Evolutionary conservation across 2,329 filamentous ascomycete species (phyloP).

Genomic region (Ceratocystis cubensis): DNA sequence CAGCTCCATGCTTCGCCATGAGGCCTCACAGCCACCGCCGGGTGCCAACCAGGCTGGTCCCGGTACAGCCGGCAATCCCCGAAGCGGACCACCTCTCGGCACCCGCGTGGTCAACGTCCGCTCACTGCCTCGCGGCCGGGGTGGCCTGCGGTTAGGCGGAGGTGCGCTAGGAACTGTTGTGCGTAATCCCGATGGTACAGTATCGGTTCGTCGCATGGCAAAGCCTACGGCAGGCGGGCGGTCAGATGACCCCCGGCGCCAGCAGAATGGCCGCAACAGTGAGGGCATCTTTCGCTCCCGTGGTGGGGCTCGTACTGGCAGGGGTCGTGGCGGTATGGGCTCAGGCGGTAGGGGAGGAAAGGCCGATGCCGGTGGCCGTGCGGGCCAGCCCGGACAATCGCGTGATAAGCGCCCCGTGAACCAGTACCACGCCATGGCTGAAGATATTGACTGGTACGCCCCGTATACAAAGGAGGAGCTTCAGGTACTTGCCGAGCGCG

Average conservation of each 20-base stretch:
- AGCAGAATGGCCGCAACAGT: conserved; percentile 12
- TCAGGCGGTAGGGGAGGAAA: not conserved
- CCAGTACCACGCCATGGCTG: conserved; percentile 25
- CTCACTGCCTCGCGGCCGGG: conserved; percentile 29
- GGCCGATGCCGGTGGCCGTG: conserved; percentile 16
- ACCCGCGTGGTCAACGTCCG: conserved; percentile 31
- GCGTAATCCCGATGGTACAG: conserved; percentile 17
- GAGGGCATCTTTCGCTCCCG: conserved; percentile 20
- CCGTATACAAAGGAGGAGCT: conserved; percentile 26
- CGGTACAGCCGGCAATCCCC: too few species aligned
- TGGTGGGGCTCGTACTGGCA: conserved; percentile 21
- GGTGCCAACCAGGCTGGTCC: not conserved
- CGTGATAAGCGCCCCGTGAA: conserved; percentile 23
- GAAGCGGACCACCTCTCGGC: not conserved
- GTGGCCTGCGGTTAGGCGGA: conserved; percentile 23
- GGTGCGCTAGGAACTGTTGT: conserved; percentile 18
- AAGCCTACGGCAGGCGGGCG: conserved; percentile 19
- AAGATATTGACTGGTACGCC: conserved; percentile 24
- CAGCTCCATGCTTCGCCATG: conserved; percentile 25
- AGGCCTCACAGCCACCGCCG: conserved; percentile 14
- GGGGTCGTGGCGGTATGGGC: conserved; percentile 21
- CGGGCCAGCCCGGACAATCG: conserved; percentile 22
- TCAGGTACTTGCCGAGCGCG: conserved; percentile 18
- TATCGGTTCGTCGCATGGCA: conserved; percentile 15
- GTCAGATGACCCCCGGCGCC: conserved; percentile 16